These are phyloP conservation scores for Paragyromitra xinjiangensis DNA, from an alignment of 495 filamentous ascomycete species.

Conservation along the genomic window DNA sequence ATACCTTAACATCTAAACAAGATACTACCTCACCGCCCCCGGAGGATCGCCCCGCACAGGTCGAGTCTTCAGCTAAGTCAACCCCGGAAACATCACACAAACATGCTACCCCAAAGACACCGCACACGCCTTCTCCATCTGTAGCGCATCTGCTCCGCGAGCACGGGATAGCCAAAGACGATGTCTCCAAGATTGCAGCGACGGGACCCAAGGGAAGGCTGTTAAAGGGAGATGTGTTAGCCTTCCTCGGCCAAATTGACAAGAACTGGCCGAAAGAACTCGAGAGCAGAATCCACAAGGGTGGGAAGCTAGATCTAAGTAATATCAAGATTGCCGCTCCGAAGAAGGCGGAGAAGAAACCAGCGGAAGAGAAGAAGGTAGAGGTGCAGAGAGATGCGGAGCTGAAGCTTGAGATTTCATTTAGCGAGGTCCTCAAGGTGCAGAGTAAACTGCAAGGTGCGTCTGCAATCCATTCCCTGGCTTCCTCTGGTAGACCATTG, in stretches of 20 bases:
- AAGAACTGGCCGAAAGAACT: constrained; percentile 73
- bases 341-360: constrained; percentile 61
- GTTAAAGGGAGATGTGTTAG: constrained; percentile 94
- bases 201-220: constrained; percentile 89
- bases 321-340: constrained; percentile 83
- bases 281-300: constrained; percentile 73
- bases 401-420: constrained; percentile 76
- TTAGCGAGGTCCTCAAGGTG: constrained; percentile 76
- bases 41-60: constrained; percentile 16
- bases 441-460: constrained; percentile 77
- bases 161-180: constrained; percentile 75
- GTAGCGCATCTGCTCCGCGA: constrained; percentile 81
- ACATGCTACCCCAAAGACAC: constrained; percentile 54
- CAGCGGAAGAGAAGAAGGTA: constrained; percentile 55
- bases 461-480: neutral
- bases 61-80: constrained; percentile 41
- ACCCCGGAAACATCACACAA: constrained; percentile 40
- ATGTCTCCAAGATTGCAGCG: constrained; percentile 79
- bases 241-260: constrained; percentile 81
- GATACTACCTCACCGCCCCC: constrained; percentile 30
- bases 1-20: constrained; percentile 55
- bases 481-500: neutral
- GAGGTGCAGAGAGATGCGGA: constrained; percentile 63
- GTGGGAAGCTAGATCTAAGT: constrained; percentile 86
- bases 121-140: constrained; percentile 67